Base-by-base conservation (phyloP, 768 basidiomycete species). In the Krasilnikovozyma curviuscula region DNA sequence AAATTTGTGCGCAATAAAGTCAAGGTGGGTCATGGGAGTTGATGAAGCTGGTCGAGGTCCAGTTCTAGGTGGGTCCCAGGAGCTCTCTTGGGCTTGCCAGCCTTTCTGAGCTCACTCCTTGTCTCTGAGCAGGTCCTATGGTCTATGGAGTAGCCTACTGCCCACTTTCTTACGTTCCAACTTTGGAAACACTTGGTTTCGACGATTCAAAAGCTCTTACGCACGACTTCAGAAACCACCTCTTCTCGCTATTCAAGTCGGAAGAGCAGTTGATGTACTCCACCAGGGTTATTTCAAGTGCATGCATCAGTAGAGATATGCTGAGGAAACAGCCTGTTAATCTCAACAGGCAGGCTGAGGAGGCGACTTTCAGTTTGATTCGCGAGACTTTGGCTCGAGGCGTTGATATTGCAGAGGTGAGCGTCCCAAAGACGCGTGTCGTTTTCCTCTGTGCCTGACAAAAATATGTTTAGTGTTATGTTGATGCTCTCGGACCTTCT, bases 21-120 rank as follows among this genome's bases (percentile, higher is more conserved):
- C 21, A 55, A 54, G 32, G 35, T 93, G 89, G 67, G 83, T 95
- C 41, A 78, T 98, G 42, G 93, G 93, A 21, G 88, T 98, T n/a
- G 93, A 98, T 63, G 93, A 98, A 63, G 93, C 93, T 0, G 93
- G 93, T 0, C 72, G 93, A 46, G 93, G 93, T 0, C 93, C 91
- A 19, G 91, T 91, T 1, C 69, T 98, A 0, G 91, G 89, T 67
- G 23, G 30, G 65, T 54, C 16, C 38, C 23, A 12, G 29, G 13
- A 27, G 27, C 39, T 27, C 18, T 9, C 7, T 28, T n/a, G 18
- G 5, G 23, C 19, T 30, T 24, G 16, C 13, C 13, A 9, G 12
- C 43, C 2, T 47, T 21, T 3, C 13, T 4, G 3, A 5, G n/a
- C 9, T 12, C 31, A 28, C 16, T 25, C 7, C 8, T 0, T 9